These are phyloP conservation scores for Corylus heterophylla DNA, from an alignment of 306 rosid genomes.

Conservation along the genomic window DNA sequence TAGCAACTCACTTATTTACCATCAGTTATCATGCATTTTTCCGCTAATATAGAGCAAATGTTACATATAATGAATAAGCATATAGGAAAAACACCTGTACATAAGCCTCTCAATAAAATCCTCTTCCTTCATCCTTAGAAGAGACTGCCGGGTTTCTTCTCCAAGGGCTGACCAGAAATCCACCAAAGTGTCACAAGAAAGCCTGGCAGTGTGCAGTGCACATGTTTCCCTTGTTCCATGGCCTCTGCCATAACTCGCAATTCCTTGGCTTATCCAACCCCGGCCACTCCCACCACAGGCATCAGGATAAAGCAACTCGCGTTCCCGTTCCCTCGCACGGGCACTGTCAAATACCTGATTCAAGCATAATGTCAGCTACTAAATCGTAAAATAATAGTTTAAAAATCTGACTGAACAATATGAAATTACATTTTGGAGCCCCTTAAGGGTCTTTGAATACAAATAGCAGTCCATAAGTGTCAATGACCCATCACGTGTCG, in stretches of 20 bases:
- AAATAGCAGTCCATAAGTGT: slow-evolving; percentile 90
- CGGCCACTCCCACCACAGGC: slow-evolving; percentile 99
- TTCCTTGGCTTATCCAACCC: slow-evolving; percentile 99
- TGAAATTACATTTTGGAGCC: slow-evolving; percentile 78
- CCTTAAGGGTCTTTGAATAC: slow-evolving; percentile 70
- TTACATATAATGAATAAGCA: slow-evolving; percentile 25
- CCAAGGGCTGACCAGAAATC: slow-evolving; percentile 99
- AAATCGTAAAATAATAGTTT: slow-evolving; percentile 12
- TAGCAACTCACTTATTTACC: slow-evolving; percentile 24
- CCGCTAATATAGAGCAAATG: slow-evolving; percentile 34
- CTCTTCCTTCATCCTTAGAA: slow-evolving; percentile 97
- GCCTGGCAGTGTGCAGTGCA: slow-evolving; percentile 96
- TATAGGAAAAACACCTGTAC: slow-evolving; percentile 80
- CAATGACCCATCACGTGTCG: slow-evolving; percentile 83
- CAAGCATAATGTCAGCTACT: slow-evolving; percentile 35
- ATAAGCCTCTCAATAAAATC: slow-evolving; percentile 98
- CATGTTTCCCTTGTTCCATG: slow-evolving; percentile 97
- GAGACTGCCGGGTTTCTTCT: slow-evolving; percentile 94
- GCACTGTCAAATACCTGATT: slow-evolving; percentile 94
- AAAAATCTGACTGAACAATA: slow-evolving; percentile 12
- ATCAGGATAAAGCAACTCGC: slow-evolving; percentile 97
- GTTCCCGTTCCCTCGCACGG: slow-evolving; percentile 94
- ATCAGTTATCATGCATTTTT: slow-evolving; percentile 12
- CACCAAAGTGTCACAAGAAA: slow-evolving; percentile 93
- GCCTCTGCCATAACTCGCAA: slow-evolving; percentile 84